Conservation (phyloP, 495 filamentous ascomycete genomes). For the Penicillium cinerascens region DNA sequence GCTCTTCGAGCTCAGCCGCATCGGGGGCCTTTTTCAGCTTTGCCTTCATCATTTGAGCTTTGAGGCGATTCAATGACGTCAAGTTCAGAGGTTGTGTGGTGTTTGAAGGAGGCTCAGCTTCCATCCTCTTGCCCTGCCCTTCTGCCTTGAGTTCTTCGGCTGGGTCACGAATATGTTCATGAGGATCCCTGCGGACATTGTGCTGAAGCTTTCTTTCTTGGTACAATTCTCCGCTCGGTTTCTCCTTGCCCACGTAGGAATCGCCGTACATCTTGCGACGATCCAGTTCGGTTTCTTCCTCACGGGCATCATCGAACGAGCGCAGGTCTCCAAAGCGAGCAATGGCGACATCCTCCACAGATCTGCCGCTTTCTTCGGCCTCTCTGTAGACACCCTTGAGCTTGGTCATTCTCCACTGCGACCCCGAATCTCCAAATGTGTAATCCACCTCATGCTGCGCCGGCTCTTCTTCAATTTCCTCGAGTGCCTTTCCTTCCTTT, state of each 20-base stretch:
- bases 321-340: slow-evolving; percentile 78
- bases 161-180: slow-evolving; percentile 31
- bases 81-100: slow-evolving; percentile 58
- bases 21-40: slow-evolving; percentile 74
- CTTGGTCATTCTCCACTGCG: slow-evolving; percentile 93
- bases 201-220: slow-evolving; percentile 63
- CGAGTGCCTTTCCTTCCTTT: slow-evolving; percentile 50
- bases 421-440: slow-evolving; percentile 84
- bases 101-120: slow-evolving; percentile 34
- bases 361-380: slow-evolving; percentile 65
- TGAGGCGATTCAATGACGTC: slow-evolving; percentile 81
- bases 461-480: slow-evolving; percentile 49
- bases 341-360: slow-evolving; percentile 75
- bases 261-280: slow-evolving; percentile 79
- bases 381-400: slow-evolving; percentile 80
- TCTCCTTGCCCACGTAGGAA: slow-evolving; percentile 82
- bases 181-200: slow-evolving; percentile 35
- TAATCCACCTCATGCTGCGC: slow-evolving; percentile 69
- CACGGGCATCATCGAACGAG: slow-evolving; percentile 88
- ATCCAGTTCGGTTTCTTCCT: slow-evolving; percentile 92
- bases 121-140: slow-evolving; percentile 41
- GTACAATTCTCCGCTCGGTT: slow-evolving; percentile 84
- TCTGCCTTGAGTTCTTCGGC: slow-evolving; percentile 43
- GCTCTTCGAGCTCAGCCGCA: slow-evolving; percentile 72
- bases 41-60: slow-evolving; percentile 91